Base-by-base conservation (phyloP, 805 yeast species). In the Candida vaughaniae region DNA sequence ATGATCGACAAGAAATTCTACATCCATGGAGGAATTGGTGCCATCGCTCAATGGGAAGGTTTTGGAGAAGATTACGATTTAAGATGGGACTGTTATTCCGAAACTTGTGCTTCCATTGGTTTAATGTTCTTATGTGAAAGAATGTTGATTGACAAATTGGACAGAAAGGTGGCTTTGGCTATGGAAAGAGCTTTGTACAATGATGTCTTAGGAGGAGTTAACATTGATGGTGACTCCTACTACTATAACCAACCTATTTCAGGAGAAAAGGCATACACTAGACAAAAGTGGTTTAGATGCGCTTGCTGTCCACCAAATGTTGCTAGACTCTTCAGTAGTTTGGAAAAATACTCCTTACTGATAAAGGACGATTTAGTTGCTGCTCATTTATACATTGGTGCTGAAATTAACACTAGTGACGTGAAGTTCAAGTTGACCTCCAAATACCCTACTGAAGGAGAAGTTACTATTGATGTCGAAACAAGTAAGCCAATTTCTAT, bases 271-370 rank as follows among this genome's bases (percentile, higher is more conserved):
- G 47, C 39, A 3, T 36, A 29, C 6, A 33, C 38, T 22, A 38
- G 59, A 33, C 42, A 42, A 26, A 40, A 36, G 11, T 53, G 56
- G 57, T 53, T 53, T 27, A 35, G 16, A 15, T 29, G 39, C 32
- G 38, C 49, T 12, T 53, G 59, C 36, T 53, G 59, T 36, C 59
- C 59, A 8, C 57, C 57, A 18, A 53, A 53, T 31, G 53, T 51
- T 19, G 44, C 56, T 2, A 47, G 52, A 16, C 31, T 52, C 12
- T 46, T 53, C 42, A 48, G 42, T 35, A 43, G 46, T 30, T 38
- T 53, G 19, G 56, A 52, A 27, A 45, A 42, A 22, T 50, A 50
- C 28, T 43, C 48, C 8, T 17, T 41, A 3, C 31, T 36, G 2
- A 30, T 30, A 5, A 29, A 36, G 7, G 33, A 31, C 6, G 38